These are phyloP conservation scores for Penicillium sp. DNA, from an alignment of 2,329 filamentous ascomycete genomes.

Conservation along the genomic window DNA sequence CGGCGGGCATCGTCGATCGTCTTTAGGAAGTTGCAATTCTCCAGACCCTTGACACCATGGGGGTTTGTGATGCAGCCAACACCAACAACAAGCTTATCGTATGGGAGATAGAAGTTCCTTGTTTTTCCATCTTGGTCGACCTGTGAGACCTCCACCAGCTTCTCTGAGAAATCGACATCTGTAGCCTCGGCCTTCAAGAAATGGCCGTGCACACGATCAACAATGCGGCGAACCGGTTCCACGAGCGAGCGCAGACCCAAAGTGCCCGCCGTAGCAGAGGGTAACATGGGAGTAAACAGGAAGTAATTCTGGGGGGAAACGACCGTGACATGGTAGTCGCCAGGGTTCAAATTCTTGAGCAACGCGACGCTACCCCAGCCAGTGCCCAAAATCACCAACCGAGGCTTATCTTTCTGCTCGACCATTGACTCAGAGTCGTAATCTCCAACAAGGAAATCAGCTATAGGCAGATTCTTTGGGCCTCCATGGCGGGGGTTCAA, in stretches of 20 bases:
- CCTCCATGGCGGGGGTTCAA: constrained; percentile 79
- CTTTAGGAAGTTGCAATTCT: constrained; percentile 93
- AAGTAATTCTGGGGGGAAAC: constrained; percentile 96
- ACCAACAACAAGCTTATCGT: constrained; percentile 92
- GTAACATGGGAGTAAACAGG: constrained; percentile 96
- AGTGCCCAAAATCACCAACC: constrained; percentile 86
- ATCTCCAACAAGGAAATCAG: constrained; percentile 84
- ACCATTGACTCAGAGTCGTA: constrained; percentile 72
- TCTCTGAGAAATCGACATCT: constrained; percentile 87
- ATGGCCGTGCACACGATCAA: constrained; percentile 76
- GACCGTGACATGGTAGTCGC: constrained; percentile 94
- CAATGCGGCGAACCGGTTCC: constrained; percentile 85
- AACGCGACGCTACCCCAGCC: constrained; percentile 94
- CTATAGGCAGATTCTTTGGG: constrained; percentile 92
- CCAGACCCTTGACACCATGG: constrained; percentile 91
- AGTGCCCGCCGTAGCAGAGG: constrained; percentile 93
- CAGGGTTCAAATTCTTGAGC: constrained; percentile 83
- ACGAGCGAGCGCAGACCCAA: constrained; percentile 87
- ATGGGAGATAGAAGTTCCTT: constrained; percentile 86
- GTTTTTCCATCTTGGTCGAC: constrained; percentile 69
- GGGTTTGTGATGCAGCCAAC: constrained; percentile 92
- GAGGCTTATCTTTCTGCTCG: constrained; percentile 80
- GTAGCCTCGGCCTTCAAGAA: constrained; percentile 86
- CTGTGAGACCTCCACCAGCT: constrained; percentile 84
- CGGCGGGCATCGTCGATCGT: constrained; percentile 87